Evolutionary conservation across 2,329 filamentous ascomycete genomes (phyloP).

Genomic region (Pseudogymnoascus pannorum): DNA sequence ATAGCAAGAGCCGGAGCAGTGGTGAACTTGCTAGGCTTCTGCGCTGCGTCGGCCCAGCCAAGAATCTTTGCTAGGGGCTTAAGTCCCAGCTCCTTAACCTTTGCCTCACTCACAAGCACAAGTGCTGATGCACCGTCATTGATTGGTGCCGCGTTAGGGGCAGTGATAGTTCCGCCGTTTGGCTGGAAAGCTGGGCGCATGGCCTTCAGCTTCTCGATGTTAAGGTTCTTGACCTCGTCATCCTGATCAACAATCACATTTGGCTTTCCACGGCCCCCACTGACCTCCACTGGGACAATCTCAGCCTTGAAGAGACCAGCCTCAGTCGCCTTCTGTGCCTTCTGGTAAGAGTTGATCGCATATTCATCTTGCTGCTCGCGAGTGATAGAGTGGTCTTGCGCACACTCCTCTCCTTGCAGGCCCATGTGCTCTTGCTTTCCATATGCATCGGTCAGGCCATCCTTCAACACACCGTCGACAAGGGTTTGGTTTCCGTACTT

Average conservation of each 20-base stretch:
- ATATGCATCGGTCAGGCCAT: conserved; percentile 90
- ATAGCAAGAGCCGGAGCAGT: conserved; percentile 89
- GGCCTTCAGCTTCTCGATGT: conserved; percentile 71
- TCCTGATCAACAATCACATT: conserved; percentile 72
- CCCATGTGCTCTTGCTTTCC: conserved; percentile 95
- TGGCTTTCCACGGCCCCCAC: conserved; percentile 85
- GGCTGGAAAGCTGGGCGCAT: conserved; percentile 81
- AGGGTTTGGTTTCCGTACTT: conserved; percentile 91
- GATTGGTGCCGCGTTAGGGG: conserved; percentile 91
- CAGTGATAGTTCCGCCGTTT: conserved; percentile 81
- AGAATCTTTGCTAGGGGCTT: conserved; percentile 95
- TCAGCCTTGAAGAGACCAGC: conserved; percentile 75
- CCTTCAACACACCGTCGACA: conserved; percentile 86
- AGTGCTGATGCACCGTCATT: conserved; percentile 91
- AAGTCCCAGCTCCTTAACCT: conserved; percentile 83
- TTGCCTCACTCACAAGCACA: conserved; percentile 88
- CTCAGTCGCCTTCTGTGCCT: conserved; percentile 79
- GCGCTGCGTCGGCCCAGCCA: conserved; percentile 91
- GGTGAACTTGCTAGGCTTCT: conserved; percentile 91
- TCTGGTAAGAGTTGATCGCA: conserved; percentile 90
- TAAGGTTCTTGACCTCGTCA: conserved; percentile 94
- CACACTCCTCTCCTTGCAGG: conserved; percentile 84
- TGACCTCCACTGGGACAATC: conserved; percentile 84
- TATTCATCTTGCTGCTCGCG: conserved; percentile 91
- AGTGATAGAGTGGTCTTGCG: conserved; percentile 70